phyloP scores from a whole-genome alignment of 371 early-diverging fungal genomes.

The Cladochytrium tenue region DNA sequence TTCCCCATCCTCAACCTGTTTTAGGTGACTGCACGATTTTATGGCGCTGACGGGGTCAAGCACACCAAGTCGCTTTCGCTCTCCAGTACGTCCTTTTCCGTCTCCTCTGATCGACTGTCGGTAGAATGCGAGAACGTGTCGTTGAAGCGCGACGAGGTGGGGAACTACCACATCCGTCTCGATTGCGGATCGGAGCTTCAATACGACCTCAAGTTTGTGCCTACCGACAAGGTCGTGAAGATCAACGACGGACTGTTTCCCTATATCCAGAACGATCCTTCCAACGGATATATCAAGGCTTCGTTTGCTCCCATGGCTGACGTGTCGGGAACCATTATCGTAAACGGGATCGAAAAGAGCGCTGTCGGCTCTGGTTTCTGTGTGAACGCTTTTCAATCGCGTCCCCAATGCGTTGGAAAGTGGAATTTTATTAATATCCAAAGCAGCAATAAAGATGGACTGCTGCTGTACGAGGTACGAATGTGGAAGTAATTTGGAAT shows the following conservation, averaged over 20 bases:
- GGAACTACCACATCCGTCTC: constrained; percentile 52
- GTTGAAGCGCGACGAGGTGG: constrained; percentile 55
- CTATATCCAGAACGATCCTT: constrained; percentile 20
- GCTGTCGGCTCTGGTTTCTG: constrained; percentile 72
- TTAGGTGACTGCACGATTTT: constrained; percentile 10
- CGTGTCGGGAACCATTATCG: constrained; percentile 71
- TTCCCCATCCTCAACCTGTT: not conserved
- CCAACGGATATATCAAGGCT: constrained; percentile 35
- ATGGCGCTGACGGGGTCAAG: constrained; percentile 8
- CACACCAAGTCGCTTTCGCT: constrained; percentile 8
- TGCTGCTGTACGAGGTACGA: constrained; percentile 63
- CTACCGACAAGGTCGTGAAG: constrained; percentile 51
- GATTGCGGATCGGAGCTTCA: constrained; percentile 62
- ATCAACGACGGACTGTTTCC: constrained; percentile 26
- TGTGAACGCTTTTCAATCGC: constrained; percentile 80
- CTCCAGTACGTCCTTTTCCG: constrained; percentile 14
- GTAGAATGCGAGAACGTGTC: constrained; percentile 70
- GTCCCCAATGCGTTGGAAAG: constrained; percentile 81
- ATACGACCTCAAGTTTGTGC: constrained; percentile 66
- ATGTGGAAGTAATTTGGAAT: not conserved
- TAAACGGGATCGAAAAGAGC: constrained; percentile 64
- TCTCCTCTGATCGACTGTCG: constrained; percentile 68
- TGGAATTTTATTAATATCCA: constrained; percentile 83
- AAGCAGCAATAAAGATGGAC: constrained; percentile 49
- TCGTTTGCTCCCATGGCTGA: constrained; percentile 81